Conservation (phyloP, 768 basidiomycete species). For the Lepiota venenata region DNA sequence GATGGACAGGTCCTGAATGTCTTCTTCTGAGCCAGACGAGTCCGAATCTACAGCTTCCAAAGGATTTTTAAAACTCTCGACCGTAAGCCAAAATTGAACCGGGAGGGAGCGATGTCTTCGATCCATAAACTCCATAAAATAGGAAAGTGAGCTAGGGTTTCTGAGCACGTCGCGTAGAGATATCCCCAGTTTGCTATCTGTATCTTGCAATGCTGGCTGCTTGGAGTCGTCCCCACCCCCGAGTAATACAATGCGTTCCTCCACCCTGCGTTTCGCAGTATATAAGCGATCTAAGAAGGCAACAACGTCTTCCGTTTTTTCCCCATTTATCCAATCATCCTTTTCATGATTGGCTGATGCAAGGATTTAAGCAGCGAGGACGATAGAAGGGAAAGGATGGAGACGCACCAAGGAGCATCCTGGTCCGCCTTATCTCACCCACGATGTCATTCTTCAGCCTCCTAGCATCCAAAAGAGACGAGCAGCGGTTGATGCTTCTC, state of each 20-base stretch:
- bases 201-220: slow-evolving; percentile 39
- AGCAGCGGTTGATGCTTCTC: slow-evolving; percentile 76
- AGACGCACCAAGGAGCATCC: slow-evolving; percentile 61
- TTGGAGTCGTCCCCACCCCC: slow-evolving; percentile 53
- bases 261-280: slow-evolving; percentile 83
- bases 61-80: slow-evolving; percentile 97
- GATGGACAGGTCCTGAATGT: slow-evolving; percentile 49
- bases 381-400: neutral
- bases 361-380: neutral
- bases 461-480: slow-evolving; percentile 84
- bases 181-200: slow-evolving; percentile 43
- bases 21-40: slow-evolving; percentile 58
- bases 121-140: slow-evolving; percentile 99
- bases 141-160: slow-evolving; percentile 88
- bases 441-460: slow-evolving; percentile 90
- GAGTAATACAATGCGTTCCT: slow-evolving; percentile 78
- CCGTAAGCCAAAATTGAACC: slow-evolving; percentile 96
- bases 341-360: slow-evolving; percentile 76
- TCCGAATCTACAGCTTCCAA: slow-evolving; percentile 79
- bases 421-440: slow-evolving; percentile 85
- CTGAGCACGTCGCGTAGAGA: slow-evolving; percentile 77
- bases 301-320: slow-evolving; percentile 80
- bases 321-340: slow-evolving; percentile 85
- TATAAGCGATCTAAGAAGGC: slow-evolving; percentile 87
- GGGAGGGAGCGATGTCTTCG: slow-evolving; percentile 77